Percentiles rank a stretch among this genome's conserved stretches.
Conservation (phyloP, 2,329 filamentous ascomycete genomes). For the Colletotrichum sp. region DNA sequence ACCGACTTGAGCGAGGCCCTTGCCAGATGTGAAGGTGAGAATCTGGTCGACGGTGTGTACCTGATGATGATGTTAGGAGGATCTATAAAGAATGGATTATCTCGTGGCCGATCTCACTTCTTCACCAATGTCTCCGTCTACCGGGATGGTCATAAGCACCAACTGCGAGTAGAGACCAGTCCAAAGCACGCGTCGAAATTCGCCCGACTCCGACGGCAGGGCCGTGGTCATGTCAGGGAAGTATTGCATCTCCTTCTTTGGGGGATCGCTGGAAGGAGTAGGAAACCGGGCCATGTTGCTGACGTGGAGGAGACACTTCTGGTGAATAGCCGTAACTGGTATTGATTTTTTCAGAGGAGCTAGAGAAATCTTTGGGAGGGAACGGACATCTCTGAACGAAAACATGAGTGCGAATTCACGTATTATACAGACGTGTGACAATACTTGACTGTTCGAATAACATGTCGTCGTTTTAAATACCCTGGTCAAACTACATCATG, state of each 20-base stretch:
- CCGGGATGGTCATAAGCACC: conserved; percentile 69
- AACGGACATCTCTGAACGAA: neutral
- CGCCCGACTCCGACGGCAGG: conserved; percentile 56
- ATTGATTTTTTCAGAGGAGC: neutral
- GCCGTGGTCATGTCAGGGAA: conserved; percentile 60
- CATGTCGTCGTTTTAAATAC: neutral
- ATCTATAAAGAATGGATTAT: neutral
- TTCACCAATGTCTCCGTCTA: conserved; percentile 69
- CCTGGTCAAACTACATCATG: neutral
- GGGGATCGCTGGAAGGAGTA: conserved; percentile 40
- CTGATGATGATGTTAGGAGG: conserved; percentile 28
- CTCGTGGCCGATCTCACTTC: conserved; percentile 48
- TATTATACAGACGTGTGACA: rapidly evolving
- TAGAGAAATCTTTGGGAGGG: neutral
- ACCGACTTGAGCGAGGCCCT: conserved; percentile 61
- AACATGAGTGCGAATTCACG: neutral
- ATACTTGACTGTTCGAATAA: neutral
- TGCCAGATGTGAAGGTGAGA: conserved; percentile 66
- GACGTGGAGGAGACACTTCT: neutral
- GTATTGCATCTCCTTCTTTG: conserved; percentile 63
- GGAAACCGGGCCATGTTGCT: conserved; percentile 31
- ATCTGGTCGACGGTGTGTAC: conserved; percentile 69
- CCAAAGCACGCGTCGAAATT: conserved; percentile 66
- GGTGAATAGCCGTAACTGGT: neutral
- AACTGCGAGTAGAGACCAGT: conserved; percentile 68